A percentile compares a stretch with the other conserved stretches of the same genome.
Conservation (phyloP, 2,329 filamentous ascomycete species). For the Phaeosphaeriaceae sp. region DNA sequence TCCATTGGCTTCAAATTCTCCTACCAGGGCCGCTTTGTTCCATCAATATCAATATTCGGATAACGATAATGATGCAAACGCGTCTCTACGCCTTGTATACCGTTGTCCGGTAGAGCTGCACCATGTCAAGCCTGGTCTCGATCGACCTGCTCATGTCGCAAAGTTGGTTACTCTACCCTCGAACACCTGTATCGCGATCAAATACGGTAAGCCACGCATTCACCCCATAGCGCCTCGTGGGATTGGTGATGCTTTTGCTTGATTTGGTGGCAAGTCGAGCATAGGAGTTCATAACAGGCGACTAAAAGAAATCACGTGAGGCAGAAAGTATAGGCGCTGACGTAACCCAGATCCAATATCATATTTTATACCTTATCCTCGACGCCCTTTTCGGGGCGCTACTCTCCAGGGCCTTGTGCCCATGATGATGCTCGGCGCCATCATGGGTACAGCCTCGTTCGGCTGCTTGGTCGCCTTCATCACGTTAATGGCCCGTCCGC, state of each 20-base stretch:
- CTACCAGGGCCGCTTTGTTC: background rate
- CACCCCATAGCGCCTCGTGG: too few relatives aligned
- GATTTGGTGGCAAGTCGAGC: background rate
- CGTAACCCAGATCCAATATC: conserved; percentile 3
- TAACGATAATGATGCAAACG: background rate
- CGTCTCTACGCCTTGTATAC: too few relatives aligned
- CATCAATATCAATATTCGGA: background rate
- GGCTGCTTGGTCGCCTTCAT: conserved; percentile 7
- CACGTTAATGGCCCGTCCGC: conserved; percentile 1
- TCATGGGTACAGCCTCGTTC: conserved; percentile 1
- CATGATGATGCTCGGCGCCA: conserved; percentile 1
- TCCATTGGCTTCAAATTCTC: background rate
- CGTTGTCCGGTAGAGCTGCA: too few relatives aligned
- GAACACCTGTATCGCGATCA: background rate
- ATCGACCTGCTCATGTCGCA: too few relatives aligned
- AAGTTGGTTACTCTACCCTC: background rate
- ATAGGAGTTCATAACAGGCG: too few relatives aligned
- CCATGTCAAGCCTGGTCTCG: too few relatives aligned
- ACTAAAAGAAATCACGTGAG: too few relatives aligned
- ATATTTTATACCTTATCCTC: background rate
- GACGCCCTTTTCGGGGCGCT: conserved; percentile 4
- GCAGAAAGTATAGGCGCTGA: background rate
- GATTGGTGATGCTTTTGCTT: too few relatives aligned
- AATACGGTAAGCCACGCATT: background rate
- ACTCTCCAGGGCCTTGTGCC: conserved; percentile 4